These are phyloP conservation scores for Phytophthora brassicae DNA, from an alignment of 352 stramenopile species.

Conservation along the genomic window DNA sequence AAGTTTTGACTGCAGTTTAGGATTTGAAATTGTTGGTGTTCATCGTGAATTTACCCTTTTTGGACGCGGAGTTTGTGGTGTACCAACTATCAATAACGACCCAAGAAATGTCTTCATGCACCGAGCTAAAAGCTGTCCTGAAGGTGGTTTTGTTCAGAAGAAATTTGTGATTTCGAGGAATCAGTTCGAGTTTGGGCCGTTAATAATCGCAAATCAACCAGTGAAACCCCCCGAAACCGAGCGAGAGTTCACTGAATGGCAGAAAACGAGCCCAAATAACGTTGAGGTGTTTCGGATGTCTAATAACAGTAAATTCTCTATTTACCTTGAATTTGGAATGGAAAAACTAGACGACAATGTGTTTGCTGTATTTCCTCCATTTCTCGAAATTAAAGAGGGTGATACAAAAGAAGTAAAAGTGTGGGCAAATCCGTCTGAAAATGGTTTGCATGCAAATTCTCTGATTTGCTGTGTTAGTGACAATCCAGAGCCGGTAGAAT, in stretches of 20 bases:
- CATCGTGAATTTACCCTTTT: constrained; percentile 85
- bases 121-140: constrained; percentile 80
- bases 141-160: constrained; percentile 78
- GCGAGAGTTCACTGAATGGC: constrained; percentile 48
- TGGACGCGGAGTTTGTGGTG: constrained; percentile 72
- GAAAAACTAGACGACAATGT: constrained; percentile 22
- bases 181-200: constrained; percentile 93
- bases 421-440: constrained; percentile 85
- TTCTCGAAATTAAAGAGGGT: constrained; percentile 78
- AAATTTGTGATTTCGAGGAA: constrained; percentile 90
- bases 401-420: constrained; percentile 91
- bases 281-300: constrained; percentile 92
- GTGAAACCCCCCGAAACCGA: constrained; percentile 39
- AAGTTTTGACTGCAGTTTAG: constrained; percentile 78
- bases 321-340: constrained; percentile 67
- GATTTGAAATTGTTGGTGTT: constrained; percentile 92
- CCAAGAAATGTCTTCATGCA: constrained; percentile 95
- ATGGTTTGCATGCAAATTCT: constrained; percentile 67
- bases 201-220: constrained; percentile 58
- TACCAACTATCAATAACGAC: constrained; percentile 93
- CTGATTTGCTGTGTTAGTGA: constrained; percentile 91
- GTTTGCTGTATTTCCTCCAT: constrained; percentile 79
- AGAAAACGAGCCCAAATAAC: constrained; percentile 69
- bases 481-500: constrained; percentile 90
- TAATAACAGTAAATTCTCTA: constrained; percentile 82